Conservation (phyloP, 176 grass and related monocot species). For the Typha latifolia region DNA sequence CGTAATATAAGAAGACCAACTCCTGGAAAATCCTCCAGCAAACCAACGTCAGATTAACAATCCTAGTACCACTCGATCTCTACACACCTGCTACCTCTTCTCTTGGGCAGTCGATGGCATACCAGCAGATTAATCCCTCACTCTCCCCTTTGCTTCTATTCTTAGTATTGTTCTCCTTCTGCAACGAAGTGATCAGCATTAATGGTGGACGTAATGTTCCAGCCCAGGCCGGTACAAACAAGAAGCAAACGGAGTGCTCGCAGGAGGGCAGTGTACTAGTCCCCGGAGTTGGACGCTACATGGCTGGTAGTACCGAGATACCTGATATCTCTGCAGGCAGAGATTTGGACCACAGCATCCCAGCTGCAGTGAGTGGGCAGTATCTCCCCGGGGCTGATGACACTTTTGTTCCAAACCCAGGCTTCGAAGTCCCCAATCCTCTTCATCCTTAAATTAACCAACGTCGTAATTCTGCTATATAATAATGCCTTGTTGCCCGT, state of each 20-base stretch:
- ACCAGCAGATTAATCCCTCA: no score
- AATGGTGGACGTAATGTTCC: background rate
- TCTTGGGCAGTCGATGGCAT: no score
- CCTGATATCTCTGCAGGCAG: background rate
- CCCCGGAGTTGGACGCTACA: constrained; percentile 6
- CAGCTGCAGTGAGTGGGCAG: background rate
- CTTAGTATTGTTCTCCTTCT: background rate
- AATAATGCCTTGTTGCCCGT: no score
- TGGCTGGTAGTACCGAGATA: background rate
- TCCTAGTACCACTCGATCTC: background rate
- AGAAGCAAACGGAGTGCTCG: background rate
- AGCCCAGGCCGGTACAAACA: background rate
- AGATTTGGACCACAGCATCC: constrained; percentile 8
- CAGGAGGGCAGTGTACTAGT: background rate
- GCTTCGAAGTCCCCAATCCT: constrained; percentile 14
- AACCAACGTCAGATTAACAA: background rate
- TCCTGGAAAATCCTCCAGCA: background rate
- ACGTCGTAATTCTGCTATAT: no score
- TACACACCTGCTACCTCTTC: background rate
- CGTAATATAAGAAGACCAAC: background rate
- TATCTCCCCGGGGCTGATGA: constrained; percentile 10
- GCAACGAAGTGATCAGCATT: background rate
- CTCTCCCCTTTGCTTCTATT: no score
- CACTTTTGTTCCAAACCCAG: constrained; percentile 18
- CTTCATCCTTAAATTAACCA: background rate